Base-by-base conservation (phyloP, 768 basidiomycete genomes). In the Boletus coccyginus region DNA sequence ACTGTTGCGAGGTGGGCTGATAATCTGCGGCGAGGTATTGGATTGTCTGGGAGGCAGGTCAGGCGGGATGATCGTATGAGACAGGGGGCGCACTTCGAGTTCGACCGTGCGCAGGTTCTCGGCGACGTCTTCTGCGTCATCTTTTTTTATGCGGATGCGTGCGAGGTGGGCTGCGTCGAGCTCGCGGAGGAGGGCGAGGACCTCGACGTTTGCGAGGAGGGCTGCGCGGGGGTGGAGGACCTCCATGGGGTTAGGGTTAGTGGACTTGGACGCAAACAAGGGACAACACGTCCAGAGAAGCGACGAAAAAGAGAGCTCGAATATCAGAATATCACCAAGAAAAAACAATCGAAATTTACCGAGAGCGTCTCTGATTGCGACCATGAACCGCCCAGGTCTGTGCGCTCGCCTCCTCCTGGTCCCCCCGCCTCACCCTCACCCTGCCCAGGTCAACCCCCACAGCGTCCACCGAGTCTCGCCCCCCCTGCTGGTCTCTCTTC, bases 161-260 rank as follows among this genome's bases (percentile, higher is more conserved):
- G 83, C 77, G 41, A 89, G 70, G 68, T 92, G 85, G 61, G 92
- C 88, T 14, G 73, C 75, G 68, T 94, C 89, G 40, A 92, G 86
- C 53, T 88, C 83, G 31, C 84, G 82, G 50, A 97, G 81, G 52
- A 94, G 81, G 17, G 79, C 66, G 45, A 95, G 76, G 57, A 97
- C 94, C 71, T 98, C 95, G 64, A 78, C 84, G 72, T 97, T 96
- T 33, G 92, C 89, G 16, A 98, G 81, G 51, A 96, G 83, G n/a
- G 91, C 85, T 16, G 89, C 77, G 50, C 89, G 82, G 12, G 85
- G 66, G 58, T 88, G 84, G 47, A 68, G 2, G 59, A 70, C 53
- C 36, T 72, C 50, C 66, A 66, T 65, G 2, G 7, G 66, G 63
- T 58, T 67, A 67, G 66, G 66, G 66, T 67, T 60, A 57, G 47